Evolutionary conservation across 1,284 basidiomycete genomes (phyloP).

Genomic region (Psilocybe mexicana): DNA sequence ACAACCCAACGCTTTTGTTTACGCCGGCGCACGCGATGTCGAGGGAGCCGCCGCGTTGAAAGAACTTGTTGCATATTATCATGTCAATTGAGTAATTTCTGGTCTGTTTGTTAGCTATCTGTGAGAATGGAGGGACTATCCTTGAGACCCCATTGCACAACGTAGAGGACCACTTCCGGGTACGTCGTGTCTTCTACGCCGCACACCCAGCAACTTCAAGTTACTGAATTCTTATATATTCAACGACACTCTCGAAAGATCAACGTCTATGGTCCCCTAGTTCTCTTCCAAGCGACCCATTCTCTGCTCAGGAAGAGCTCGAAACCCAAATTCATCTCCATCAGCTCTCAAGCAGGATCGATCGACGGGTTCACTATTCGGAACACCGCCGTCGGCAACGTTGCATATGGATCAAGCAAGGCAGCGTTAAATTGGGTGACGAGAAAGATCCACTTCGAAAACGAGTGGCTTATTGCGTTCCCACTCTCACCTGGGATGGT

Average conservation of each 20-base stretch:
- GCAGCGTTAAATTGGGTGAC: background rate
- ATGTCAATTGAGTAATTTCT: background rate
- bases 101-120: background rate
- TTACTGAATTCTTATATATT: too few relatives aligned
- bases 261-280: slow-evolving; percentile 1
- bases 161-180: background rate
- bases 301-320: slow-evolving; percentile 6
- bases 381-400: too few relatives aligned
- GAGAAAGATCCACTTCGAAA: slow-evolving; percentile 6
- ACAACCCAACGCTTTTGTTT: background rate
- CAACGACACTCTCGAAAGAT: too few relatives aligned
- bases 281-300: slow-evolving; percentile 9
- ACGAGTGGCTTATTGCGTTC: slow-evolving; percentile 4
- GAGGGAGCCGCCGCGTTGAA: background rate
- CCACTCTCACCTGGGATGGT: background rate
- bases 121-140: background rate
- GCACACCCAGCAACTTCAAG: background rate
- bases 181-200: background rate
- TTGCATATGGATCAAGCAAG: background rate
- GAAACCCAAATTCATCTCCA: slow-evolving; percentile 4
- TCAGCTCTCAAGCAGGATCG: background rate
- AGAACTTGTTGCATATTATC: background rate
- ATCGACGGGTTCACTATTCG: background rate
- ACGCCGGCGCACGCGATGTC: background rate
- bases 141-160: background rate